Evolutionary conservation across 2,329 filamentous ascomycete genomes (phyloP), one percentile per base, ranked within the genome.

Genomic region (Ilyonectria robusta): DNA sequence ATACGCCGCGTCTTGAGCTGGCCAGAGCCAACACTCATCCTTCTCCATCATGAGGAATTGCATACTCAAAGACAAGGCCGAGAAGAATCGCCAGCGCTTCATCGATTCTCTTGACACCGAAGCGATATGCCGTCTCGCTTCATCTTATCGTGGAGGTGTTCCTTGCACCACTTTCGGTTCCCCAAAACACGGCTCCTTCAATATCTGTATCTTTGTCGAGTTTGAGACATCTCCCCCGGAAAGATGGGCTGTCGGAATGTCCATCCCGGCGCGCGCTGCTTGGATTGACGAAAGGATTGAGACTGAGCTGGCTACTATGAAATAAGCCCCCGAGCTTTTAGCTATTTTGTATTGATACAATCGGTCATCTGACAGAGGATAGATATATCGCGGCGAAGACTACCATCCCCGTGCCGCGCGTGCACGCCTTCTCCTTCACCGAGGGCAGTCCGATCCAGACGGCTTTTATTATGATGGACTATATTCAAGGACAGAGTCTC

Each of bases 391-490:
- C 50, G 13, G 50, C 59, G 1, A 47, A 55, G 10, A 62, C 50
- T 6, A 62, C 48, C 4, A 62, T 62, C 29, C 50, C 59, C 19
- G 48, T 62, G 29, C 50, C 59, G 2, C 40, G 26, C 13, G 29
- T 62, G 19, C 50, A 62, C 17, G 59, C 50, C n/a, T 62, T 37
- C 15, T 59, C 44, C 46, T 50, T 35, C 42, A n/a, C 42, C 29
- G 35, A 48, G 10, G 19, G 19, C 17, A 62, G 31, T 29, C 59
- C 40, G 0, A 62, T 62, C 9, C 3, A 48, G 6, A 26, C 31
- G 40, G 50, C 59, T 8, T 55, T 55, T 6, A 54, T 62, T 6
- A 62, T 56, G 6, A 48, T 62, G 26, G 59, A 62, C 50, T 62
- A 62, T 29, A 6, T 62, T 17, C 29, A 62, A 35, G 59, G 59